These are phyloP conservation scores for Saturnispora mendoncae DNA, from an alignment of 805 yeast genomes.

Conservation along the genomic window DNA sequence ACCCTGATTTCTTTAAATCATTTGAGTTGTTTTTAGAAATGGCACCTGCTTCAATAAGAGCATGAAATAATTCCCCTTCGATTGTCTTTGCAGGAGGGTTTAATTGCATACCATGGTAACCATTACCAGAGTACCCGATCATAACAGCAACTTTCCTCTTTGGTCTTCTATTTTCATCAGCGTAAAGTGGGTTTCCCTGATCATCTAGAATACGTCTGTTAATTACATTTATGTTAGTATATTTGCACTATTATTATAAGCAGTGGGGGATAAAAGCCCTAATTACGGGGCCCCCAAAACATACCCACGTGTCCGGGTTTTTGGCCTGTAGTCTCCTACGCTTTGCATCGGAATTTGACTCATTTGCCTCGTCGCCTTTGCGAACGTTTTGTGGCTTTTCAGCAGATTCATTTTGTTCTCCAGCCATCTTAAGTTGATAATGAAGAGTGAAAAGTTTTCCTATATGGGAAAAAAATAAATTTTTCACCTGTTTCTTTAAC, in stretches of 20 bases:
- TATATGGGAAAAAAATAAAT: constrained; percentile 10
- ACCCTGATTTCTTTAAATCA: constrained; percentile 80
- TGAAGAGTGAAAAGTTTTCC: too few relatives aligned
- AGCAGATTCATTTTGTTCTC: constrained; percentile 7
- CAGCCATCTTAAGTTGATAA: not conserved
- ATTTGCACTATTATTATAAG: too few relatives aligned
- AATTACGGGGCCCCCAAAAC: too few relatives aligned
- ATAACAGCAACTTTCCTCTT: constrained; percentile 84
- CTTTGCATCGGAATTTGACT: constrained; percentile 22
- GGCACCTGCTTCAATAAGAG: constrained; percentile 82
- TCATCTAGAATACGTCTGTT: constrained; percentile 44
- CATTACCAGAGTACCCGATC: constrained; percentile 94
- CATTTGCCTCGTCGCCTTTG: constrained; percentile 22
- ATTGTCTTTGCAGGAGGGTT: constrained; percentile 85
- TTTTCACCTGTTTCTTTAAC: not conserved
- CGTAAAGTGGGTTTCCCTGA: constrained; percentile 50
- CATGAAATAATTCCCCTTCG: constrained; percentile 80
- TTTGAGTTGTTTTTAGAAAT: constrained; percentile 77
- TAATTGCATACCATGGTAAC: constrained; percentile 93
- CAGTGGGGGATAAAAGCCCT: too few relatives aligned
- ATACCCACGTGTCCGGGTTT: constrained; percentile 48
- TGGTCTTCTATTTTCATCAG: constrained; percentile 55
- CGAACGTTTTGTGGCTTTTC: too few relatives aligned
- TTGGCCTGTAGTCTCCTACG: constrained; percentile 24
- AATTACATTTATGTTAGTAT: constrained; percentile 3